Evolutionary conservation across 2,329 filamentous ascomycete species (phyloP).

Genomic region (Sarocladium oryzae): DNA sequence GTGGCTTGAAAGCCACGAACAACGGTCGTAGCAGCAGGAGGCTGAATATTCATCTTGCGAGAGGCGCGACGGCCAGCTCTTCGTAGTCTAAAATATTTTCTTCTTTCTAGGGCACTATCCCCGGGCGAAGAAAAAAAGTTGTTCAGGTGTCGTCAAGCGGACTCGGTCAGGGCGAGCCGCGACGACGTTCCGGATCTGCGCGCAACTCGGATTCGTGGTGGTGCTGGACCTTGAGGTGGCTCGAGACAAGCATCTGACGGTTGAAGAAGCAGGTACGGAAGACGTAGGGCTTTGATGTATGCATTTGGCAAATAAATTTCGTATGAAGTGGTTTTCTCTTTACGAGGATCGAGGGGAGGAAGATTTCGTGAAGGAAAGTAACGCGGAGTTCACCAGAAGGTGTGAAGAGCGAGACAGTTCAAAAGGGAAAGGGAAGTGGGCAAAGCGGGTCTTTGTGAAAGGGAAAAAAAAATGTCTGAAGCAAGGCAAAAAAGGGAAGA

Average conservation of each 20-base stretch:
- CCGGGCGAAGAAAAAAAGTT: not conserved
- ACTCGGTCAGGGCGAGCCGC: conserved; percentile 39
- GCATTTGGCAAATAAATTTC: conserved; percentile 40
- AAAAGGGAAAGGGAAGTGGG: conserved; percentile 1
- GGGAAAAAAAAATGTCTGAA: conserved; percentile 1
- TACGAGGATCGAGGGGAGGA: not conserved
- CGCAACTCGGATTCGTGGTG: conserved; percentile 45
- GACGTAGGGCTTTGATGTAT: conserved; percentile 42
- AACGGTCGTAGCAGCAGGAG: conserved; percentile 21
- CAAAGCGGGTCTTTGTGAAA: not conserved
- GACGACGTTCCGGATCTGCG: conserved; percentile 53
- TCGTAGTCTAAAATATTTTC: not conserved
- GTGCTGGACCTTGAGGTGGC: conserved; percentile 41
- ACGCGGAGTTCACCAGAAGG: conserved; percentile 8
- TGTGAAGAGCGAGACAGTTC: conserved; percentile 7
- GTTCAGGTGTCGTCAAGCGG: conserved; percentile 9
- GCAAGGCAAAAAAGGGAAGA: not conserved
- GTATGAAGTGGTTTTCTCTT: not conserved
- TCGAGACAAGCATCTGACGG: conserved; percentile 52
- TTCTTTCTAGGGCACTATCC: not conserved
- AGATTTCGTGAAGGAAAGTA: conserved; percentile 1
- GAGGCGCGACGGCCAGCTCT: not conserved
- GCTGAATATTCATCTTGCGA: conserved; percentile 1
- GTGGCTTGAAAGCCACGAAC: conserved; percentile 52
- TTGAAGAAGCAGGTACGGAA: conserved; percentile 43